Evolutionary conservation across 1,284 basidiomycete species (phyloP), one percentile per base, ranked within the genome.

Genomic region (Cryptococcus wingfieldii): DNA sequence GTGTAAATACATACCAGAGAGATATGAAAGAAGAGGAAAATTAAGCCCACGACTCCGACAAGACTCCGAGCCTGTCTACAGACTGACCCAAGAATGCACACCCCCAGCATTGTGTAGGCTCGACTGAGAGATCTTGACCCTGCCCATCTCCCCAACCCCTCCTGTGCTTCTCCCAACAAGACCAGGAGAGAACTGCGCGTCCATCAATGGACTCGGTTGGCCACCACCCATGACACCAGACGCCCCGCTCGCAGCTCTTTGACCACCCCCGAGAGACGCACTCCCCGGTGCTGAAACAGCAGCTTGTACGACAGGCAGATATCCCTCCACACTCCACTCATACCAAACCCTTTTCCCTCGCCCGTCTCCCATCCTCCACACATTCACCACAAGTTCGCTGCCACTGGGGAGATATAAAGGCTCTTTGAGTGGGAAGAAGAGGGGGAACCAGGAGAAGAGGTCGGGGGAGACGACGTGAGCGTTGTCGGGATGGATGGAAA

Each of bases 371-470:
- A 97, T 78, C 31, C 96, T 85, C 95, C 96, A 99, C 51, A 99
- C 84, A 51, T 89, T 89, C 9, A 98, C 90, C 55, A 92, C 88
- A 16, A 99, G 79, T 75, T 98, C 95, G 14, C 41, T 42, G 66
- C 90, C 87, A 58, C 87, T 87, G 12, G 96, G 95, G 1, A 98
- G 82, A 72, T 97, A 98, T 7, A 99, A 77, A 1, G 95, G 91
- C 65, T 95, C 89, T 86, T 86, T 88, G 71, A 94, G 84, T 1
- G 95, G 95, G 77, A 99, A 96, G 79, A 92, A 97, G 37, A 98
- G 80, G 0, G 96, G 96, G 80, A 99, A 99, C 96, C 96, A 99
- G 68, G 90, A 95, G 59, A 98, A 81, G 95, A 98, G 98, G 65
- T 98, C 88, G 65, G 89, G 89, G 16, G 89, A 91, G 52, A 93